Base-by-base conservation (phyloP, 306 rosid species). In the Quercus parvula region DNA sequence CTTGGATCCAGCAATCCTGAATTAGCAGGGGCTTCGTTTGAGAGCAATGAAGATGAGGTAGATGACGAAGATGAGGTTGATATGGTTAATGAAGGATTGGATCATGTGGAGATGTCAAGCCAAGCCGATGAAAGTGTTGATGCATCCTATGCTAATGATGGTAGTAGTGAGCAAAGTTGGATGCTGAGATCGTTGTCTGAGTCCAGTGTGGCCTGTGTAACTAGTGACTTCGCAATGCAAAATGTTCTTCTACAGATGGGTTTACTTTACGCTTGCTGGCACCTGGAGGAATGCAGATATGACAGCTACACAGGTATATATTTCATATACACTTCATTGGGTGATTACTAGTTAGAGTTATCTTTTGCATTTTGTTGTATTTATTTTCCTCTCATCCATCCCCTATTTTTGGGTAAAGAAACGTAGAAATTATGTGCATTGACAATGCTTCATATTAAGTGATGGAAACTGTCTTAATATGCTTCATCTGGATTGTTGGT, bases 181-280 rank as follows among this genome's bases (percentile, higher is more conserved):
- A 88, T 83, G 89, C 80, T 93, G 76, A 84, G 93, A 79, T 91
- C 98, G 58, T 83, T 96, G 90, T 93, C 97, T 17, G 99, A 96
- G 82, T 90, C 97, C 15, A 93, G 86, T 75, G 94, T 96, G 49
- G 99, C 99, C 55, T 96, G 97, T 79, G 70, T 91, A 81, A 96
- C 99, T 5, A 86, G 93, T 69, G 99, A 96, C 84, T 96, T 88
- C 80, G 96, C 99, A 20, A 96, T 93, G 98, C 99, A 96, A 85
- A 96, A 96, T 84, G 98, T 91, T 77, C 89, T 96, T 81, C 90
- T 96, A 74, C 99, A 93, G 83, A 96, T 96, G 94, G 98, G 98
- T 81, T 84, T 96, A 81, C 96, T 81, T 84, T 96, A 81, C 96
- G 97, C 57, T 80, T 93, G 84, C 72, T 93, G 81, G 99, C 98